phyloP scores from a whole-genome alignment of 768 basidiomycete genomes.

The Tephrocybe rancida region DNA sequence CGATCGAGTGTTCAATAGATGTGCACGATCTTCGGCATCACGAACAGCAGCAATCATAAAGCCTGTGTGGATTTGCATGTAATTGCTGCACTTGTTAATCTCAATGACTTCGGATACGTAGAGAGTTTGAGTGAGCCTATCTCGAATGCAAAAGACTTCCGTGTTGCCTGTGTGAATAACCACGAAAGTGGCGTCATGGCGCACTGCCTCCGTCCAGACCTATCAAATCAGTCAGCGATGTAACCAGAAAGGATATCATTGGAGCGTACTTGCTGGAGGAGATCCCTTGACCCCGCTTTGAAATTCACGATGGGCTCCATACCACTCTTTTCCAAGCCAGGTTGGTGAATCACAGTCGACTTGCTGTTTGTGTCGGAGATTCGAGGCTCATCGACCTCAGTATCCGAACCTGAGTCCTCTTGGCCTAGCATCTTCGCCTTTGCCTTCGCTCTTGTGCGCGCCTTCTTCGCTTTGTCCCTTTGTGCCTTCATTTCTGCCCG shows the following conservation, averaged over 20 bases:
- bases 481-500: too few species aligned
- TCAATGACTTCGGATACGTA: conserved; percentile 2
- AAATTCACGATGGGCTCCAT: background rate
- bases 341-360: too few species aligned
- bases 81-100: background rate
- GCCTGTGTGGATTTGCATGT: background rate
- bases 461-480: too few species aligned
- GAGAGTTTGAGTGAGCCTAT: background rate
- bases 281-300: background rate
- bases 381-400: too few species aligned
- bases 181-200: conserved; percentile 1
- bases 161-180: background rate
- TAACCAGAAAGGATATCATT: background rate
- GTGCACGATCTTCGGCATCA: background rate
- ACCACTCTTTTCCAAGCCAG: too few species aligned
- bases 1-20: background rate
- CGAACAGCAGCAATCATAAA: background rate
- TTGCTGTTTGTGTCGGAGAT: too few species aligned
- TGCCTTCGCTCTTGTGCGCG: too few species aligned
- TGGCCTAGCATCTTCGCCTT: too few species aligned
- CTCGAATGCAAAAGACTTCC: background rate
- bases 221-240: background rate
- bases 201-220: background rate
- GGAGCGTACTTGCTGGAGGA: conserved; percentile 3
- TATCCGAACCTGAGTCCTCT: too few species aligned